Evolutionary conservation across 306 rosid genomes (phyloP).

Genomic region (Prunus armeniaca): DNA sequence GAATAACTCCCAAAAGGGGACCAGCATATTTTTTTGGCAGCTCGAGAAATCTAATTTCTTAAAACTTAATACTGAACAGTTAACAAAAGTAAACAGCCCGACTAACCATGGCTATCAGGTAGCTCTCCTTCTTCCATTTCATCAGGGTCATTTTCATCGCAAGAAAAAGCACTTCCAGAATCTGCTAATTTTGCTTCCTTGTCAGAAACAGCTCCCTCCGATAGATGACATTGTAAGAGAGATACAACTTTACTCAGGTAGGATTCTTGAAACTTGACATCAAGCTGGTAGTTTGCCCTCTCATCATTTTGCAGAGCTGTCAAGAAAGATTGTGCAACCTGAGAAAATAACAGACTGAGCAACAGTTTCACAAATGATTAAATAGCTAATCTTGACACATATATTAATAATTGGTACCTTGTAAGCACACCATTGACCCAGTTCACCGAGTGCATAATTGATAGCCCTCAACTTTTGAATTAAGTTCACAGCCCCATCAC

Average conservation of each 20-base stretch:
- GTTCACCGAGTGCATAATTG: slow-evolving; percentile 95
- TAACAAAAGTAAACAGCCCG: slow-evolving; percentile 27
- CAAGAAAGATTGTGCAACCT: slow-evolving; percentile 93
- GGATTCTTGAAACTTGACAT: slow-evolving; percentile 97
- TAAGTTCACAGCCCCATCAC: slow-evolving; percentile 97
- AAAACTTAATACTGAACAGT: not conserved
- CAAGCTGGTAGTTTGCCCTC: slow-evolving; percentile 96
- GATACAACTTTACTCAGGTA: slow-evolving; percentile 74
- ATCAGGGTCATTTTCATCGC: slow-evolving; percentile 40
- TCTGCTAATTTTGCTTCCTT: slow-evolving; percentile 48
- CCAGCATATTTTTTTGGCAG: not conserved
- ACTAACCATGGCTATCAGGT: slow-evolving; percentile 93
- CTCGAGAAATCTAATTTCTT: not conserved
- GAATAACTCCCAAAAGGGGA: not conserved
- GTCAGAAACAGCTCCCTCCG: slow-evolving; percentile 85
- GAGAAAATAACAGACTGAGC: slow-evolving; percentile 26
- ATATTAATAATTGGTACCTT: slow-evolving; percentile 49
- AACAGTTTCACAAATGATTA: slow-evolving; percentile 11
- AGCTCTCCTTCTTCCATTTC: slow-evolving; percentile 99
- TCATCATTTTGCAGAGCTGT: slow-evolving; percentile 98
- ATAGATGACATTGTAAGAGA: slow-evolving; percentile 83
- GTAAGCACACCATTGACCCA: slow-evolving; percentile 98
- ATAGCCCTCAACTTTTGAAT: slow-evolving; percentile 96
- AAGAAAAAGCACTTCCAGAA: slow-evolving; percentile 32
- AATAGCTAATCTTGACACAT: slow-evolving; percentile 16